These are phyloP conservation scores for Blastobotrys peoriensis DNA, from an alignment of 805 yeast genomes.

Conservation along the genomic window DNA sequence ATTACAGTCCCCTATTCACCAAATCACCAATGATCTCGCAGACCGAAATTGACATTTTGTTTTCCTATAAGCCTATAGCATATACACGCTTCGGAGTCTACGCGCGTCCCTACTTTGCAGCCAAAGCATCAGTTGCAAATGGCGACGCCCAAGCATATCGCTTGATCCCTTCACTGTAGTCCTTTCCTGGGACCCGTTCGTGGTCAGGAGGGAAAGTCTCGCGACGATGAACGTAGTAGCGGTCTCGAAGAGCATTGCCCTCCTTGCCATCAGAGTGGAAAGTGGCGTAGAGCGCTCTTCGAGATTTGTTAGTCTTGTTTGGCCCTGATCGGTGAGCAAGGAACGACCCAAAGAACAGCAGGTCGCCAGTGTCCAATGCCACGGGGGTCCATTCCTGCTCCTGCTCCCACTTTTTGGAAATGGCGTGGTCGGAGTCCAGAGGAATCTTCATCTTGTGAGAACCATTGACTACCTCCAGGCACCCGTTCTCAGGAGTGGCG, in stretches of 20 bases:
- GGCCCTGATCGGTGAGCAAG: constrained; percentile 12
- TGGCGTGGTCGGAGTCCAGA: constrained; percentile 1
- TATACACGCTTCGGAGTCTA: too few relatives aligned
- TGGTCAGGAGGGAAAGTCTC: constrained; percentile 13
- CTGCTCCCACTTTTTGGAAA: constrained; percentile 13
- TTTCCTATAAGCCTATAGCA: too few relatives aligned
- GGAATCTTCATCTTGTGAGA: constrained; percentile 11
- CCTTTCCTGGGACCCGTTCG: constrained; percentile 10
- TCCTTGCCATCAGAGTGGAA: constrained; percentile 7
- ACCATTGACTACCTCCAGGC: constrained; percentile 12
- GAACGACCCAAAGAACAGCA: constrained; percentile 13
- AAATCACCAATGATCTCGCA: too few relatives aligned
- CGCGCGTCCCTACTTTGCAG: background rate
- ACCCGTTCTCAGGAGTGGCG: constrained; percentile 13
- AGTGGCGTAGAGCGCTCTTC: constrained; percentile 13
- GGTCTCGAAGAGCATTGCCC: constrained; percentile 8
- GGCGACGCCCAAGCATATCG: constrained; percentile 12
- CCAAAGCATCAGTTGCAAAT: background rate
- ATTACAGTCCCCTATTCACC: too few relatives aligned
- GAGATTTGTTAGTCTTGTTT: constrained; percentile 6
- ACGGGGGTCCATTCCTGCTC: constrained; percentile 13
- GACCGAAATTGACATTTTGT: too few relatives aligned
- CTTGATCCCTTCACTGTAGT: constrained; percentile 11
- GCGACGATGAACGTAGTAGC: constrained; percentile 12
- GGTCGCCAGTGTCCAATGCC: constrained; percentile 9